Evolutionary conservation across 1,139 yeast species (phyloP), one percentile per base, ranked within the genome.

Genomic region (Kurtzmaniella natalensis): DNA sequence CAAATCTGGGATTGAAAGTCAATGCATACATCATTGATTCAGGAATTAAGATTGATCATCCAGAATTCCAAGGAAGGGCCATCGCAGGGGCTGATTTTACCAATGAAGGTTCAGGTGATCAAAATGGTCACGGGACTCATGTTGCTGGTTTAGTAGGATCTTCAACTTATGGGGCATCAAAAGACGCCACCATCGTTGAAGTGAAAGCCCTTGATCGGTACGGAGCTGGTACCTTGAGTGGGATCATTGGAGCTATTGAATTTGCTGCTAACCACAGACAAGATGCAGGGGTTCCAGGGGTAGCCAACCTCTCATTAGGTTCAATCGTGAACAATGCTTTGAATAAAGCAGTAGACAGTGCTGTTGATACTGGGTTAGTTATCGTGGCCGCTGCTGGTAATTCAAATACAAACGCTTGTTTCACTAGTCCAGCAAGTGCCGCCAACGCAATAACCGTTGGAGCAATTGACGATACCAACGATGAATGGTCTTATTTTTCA

Each of bases 331-430:
- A 81, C 50, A 53, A 67, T 0, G 72, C 85, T 2, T 63, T 88
- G 40, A 85, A 86, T 48, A 65, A 71, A 25, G 96, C 95, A 0
- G 71, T 88, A 2, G 71, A 74, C 42, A 89, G 84, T 13, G 87
- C 92, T 0, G 64, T 67, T 7, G 68, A 74, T 10, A 70, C 82
- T 1, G 96, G 95, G 0, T 51, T 89, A 29, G 76, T 86, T 1
- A 69, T 86, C 18, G 86, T 86, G n/a, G 94, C 73, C 2, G 95
- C 96, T 0, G 96, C 95, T 1, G 96, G 96, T 1, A 88, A 88
- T 53, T 70, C 81, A 24, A 81, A 83, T 47, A 57, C 72, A 13
- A 78, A 86, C 51, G 94, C 96, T 0, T 87, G 96, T 50, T 55
- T 70, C 41, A 74, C 81, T 9, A 82, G 94, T 33, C 96, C 96